Percentiles rank a stretch among this genome's conserved stretches.
These are phyloP conservation scores for Neoascochyta sp. DNA, from an alignment of 2,329 filamentous ascomycete species.

Conservation along the genomic window DNA sequence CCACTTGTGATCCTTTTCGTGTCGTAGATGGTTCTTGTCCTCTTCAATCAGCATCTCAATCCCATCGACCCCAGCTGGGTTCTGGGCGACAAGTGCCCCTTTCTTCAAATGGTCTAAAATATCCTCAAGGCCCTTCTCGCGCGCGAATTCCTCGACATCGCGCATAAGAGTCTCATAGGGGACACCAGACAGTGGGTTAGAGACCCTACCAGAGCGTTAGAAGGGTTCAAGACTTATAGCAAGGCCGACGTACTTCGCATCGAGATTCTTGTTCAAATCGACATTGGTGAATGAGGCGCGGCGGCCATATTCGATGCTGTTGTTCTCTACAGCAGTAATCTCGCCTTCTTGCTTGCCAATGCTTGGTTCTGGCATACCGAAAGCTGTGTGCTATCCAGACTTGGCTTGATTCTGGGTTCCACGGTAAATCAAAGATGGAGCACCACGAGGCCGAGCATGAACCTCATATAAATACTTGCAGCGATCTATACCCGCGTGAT, in stretches of 20 bases:
- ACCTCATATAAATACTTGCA: slow-evolving; percentile 6
- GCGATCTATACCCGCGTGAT: slow-evolving; percentile 1
- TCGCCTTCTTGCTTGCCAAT: slow-evolving; percentile 5
- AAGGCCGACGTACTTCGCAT: slow-evolving; percentile 11
- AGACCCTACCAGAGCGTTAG: slow-evolving; percentile 40
- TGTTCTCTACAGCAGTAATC: slow-evolving; percentile 1
- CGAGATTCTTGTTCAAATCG: slow-evolving; percentile 12
- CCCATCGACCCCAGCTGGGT: slow-evolving; percentile 58
- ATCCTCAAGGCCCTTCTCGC: slow-evolving; percentile 53
- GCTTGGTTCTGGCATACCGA: slow-evolving; percentile 8
- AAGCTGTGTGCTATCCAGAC: slow-evolving; percentile 1
- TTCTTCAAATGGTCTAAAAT: slow-evolving; percentile 41
- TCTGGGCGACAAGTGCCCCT: slow-evolving; percentile 65
- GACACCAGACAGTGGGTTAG: slow-evolving; percentile 55
- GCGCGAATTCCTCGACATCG: slow-evolving; percentile 60
- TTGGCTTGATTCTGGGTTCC: slow-evolving; percentile 1
- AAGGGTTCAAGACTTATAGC: background rate
- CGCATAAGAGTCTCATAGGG: slow-evolving; percentile 49
- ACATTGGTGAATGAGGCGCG: slow-evolving; percentile 12
- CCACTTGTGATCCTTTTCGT: slow-evolving; percentile 63
- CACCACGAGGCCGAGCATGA: background rate
- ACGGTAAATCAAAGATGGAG: slow-evolving; percentile 1
- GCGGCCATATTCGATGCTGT: slow-evolving; percentile 6
- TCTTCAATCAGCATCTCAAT: slow-evolving; percentile 59
- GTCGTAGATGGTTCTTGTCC: slow-evolving; percentile 56